Base-by-base conservation (phyloP, 441 rosid genomes). In the Populus hybrid region DNA sequence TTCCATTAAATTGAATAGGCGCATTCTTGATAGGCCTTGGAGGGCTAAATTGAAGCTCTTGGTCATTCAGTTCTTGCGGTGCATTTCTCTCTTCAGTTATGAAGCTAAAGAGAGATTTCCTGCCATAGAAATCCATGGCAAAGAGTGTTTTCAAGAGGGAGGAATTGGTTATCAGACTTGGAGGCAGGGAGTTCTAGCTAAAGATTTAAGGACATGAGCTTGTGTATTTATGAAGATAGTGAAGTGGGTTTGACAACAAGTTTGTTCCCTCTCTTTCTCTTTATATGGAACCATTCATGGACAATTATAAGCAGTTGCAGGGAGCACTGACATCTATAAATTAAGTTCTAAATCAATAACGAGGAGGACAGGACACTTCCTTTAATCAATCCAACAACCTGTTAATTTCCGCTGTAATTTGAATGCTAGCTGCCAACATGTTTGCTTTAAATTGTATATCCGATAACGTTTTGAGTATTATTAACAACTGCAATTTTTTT, bases 111-210 rank as follows among this genome's bases (percentile, higher is more conserved):
- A 80, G 78, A 79, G 50, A 26, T 63, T 69, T 69, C 38, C 76
- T 79, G 59, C 71, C 78, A 36, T 77, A 71, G 69, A 83, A 77
- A n/a, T 81, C 87, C 86, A 82, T 80, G 80, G 75, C 79, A 69
- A 12, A 3, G 56, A 21, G 35, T 12, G 45, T 5, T 7, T 11
- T 1, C 53, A 2, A 14, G 7, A 16, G 1, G 45, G 14, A 40
- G 45, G 3, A 7, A 9, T 2, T 16, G 67, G 45, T 40, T 40
- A 0, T 29, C 69, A 20, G 36, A 24, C 24, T 12, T 18, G 7
- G 38, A 26, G 50, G 23, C 56, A 42, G 67, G 53, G 61, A 66
- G 18, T 9, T 77, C 56, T 45, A 28, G 80, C 20, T 71, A 24
- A 20, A 50, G 68, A 50, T 53, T 65, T n/a, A 36, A 35, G 68